These are phyloP conservation scores for Scheffersomyces parashehatae DNA, from an alignment of 1,139 yeast genomes.

Conservation along the genomic window DNA sequence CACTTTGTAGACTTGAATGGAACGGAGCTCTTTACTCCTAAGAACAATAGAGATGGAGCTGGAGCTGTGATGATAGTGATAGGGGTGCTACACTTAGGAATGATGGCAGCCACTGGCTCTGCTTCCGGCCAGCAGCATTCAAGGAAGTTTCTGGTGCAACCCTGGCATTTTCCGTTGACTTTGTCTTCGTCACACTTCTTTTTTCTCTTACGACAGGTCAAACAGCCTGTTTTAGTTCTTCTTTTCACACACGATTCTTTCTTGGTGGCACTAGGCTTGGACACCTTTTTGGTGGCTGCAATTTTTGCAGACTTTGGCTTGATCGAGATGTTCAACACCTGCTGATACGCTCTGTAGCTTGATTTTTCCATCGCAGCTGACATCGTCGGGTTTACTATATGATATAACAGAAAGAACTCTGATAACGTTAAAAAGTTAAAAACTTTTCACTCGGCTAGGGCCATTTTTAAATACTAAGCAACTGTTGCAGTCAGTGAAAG, in stretches of 20 bases:
- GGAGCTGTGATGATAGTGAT: not conserved
- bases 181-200: conserved; percentile 70
- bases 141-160: conserved; percentile 47
- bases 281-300: conserved; percentile 13
- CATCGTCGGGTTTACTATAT: conserved; percentile 1
- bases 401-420: too few species aligned
- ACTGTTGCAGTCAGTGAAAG: not conserved
- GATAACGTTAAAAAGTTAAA: not conserved
- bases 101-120: conserved; percentile 1
- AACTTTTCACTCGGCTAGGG: not conserved
- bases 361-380: conserved; percentile 8
- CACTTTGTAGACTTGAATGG: conserved; percentile 7
- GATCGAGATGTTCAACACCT: conserved; percentile 38
- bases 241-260: conserved; percentile 19
- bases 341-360: conserved; percentile 44
- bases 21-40: not conserved
- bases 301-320: conserved; percentile 17
- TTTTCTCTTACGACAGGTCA: conserved; percentile 70
- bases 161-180: conserved; percentile 49
- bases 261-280: conserved; percentile 15
- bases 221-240: conserved; percentile 73
- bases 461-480: too few species aligned
- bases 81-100: not conserved
- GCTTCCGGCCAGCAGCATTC: conserved; percentile 38
- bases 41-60: not conserved